A percentile compares a stretch with the other conserved stretches of the same genome.
These are phyloP conservation scores for Termitomyces heimii DNA, from an alignment of 768 basidiomycete species.

Conservation along the genomic window DNA sequence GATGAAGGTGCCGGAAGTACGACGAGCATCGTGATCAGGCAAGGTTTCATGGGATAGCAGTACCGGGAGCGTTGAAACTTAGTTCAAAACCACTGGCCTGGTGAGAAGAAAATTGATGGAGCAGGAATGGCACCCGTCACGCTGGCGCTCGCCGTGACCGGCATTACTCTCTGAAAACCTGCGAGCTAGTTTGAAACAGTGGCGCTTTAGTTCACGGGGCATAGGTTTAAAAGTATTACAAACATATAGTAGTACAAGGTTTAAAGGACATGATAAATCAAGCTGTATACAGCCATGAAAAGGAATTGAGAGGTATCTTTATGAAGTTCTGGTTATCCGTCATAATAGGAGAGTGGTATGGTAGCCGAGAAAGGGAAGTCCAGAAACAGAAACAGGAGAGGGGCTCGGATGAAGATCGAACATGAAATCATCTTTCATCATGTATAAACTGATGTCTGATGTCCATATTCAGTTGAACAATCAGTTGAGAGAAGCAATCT, in stretches of 20 bases:
- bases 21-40: no score
- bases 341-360: neutral
- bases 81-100: no score
- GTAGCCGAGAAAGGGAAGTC: neutral
- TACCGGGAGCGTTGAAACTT: no score
- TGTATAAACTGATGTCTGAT: neutral
- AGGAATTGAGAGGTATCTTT: neutral
- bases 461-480: neutral
- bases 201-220: neutral
- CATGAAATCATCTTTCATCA: neutral
- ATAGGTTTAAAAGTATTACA: neutral
- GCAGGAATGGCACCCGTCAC: no score
- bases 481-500: constrained; percentile 21
- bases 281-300: neutral
- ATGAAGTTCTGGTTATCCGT: neutral
- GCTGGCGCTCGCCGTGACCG: no score
- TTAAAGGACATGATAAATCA: neutral
- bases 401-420: neutral
- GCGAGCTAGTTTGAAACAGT: no score
- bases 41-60: no score
- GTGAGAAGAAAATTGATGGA: no score
- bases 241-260: neutral
- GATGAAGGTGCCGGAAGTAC: no score
- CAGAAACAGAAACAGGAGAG: neutral
- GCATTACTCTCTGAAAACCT: no score